phyloP scores from a whole-genome alignment of 768 basidiomycete species.

The Hygrocybe punicea region DNA sequence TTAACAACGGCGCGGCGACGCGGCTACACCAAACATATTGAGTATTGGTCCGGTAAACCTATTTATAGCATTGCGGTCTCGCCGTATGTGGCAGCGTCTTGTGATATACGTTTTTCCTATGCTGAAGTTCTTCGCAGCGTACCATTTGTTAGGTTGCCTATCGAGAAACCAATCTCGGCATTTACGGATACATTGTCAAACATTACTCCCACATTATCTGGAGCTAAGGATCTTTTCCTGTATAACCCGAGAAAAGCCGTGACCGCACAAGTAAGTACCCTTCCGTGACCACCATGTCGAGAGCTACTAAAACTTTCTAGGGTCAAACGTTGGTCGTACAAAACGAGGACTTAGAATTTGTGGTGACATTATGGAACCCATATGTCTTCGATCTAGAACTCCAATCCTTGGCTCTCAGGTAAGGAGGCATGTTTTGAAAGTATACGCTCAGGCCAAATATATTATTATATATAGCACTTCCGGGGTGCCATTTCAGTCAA shows the following conservation, averaged over 20 bases:
- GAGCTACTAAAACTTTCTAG: constrained; percentile 28
- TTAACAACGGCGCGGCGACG: constrained; percentile 71
- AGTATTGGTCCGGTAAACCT: constrained; percentile 86
- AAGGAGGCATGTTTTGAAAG: constrained; percentile 10
- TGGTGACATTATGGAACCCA: constrained; percentile 84
- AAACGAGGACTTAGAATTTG: constrained; percentile 78
- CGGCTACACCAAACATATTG: constrained; percentile 65
- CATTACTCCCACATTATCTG: constrained; percentile 50
- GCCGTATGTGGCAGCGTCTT: constrained; percentile 49
- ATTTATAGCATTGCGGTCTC: constrained; percentile 74
- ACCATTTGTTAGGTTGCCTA: constrained; percentile 63
- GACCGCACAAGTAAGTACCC: constrained; percentile 51
- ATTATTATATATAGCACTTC: constrained; percentile 55
- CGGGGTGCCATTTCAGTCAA: constrained; percentile 70
- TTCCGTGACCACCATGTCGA: background rate
- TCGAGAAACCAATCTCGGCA: constrained; percentile 65
- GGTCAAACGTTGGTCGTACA: constrained; percentile 68
- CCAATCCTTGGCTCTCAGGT: constrained; percentile 80
- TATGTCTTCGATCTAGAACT: constrained; percentile 91
- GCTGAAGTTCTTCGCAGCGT: constrained; percentile 43
- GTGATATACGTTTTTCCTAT: constrained; percentile 12
- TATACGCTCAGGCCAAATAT: background rate
- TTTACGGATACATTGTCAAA: constrained; percentile 42
- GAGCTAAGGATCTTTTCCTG: constrained; percentile 75
- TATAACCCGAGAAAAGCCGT: constrained; percentile 80